These are phyloP conservation scores for Trichophyton equinum DNA, from an alignment of 2,329 filamentous ascomycete genomes.

Conservation along the genomic window DNA sequence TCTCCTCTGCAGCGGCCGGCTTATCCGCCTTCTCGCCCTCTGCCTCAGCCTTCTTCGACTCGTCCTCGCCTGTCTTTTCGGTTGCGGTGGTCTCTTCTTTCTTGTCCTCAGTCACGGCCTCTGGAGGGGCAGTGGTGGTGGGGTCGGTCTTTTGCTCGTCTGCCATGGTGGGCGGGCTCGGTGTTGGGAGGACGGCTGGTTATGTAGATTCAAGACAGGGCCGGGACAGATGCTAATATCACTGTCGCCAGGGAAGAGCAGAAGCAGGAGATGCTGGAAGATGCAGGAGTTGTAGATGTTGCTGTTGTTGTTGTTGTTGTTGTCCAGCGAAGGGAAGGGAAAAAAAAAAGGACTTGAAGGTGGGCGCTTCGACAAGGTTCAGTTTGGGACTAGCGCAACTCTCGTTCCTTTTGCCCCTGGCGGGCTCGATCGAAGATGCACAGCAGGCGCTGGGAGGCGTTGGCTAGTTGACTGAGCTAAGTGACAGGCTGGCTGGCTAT, in stretches of 20 bases:
- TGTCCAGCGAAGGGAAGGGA: background rate
- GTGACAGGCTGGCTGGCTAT: too few species aligned
- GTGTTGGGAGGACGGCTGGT: background rate
- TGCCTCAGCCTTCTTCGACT: slow-evolving; percentile 22
- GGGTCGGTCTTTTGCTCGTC: slow-evolving; percentile 34
- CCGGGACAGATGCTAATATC: background rate
- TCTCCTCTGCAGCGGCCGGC: slow-evolving; percentile 5
- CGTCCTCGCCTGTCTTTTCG: slow-evolving; percentile 20
- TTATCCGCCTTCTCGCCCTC: slow-evolving; percentile 3
- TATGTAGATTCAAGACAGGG: background rate
- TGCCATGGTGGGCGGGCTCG: slow-evolving; percentile 25
- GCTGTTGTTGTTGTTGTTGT: too few species aligned
- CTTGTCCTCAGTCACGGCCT: slow-evolving; percentile 20
- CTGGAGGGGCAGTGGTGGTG: slow-evolving; percentile 28
- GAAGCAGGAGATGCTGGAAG: background rate
- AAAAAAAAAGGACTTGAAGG: slow-evolving; percentile 1
- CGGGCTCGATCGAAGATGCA: too few species aligned
- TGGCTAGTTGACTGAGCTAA: too few species aligned
- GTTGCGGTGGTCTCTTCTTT: slow-evolving; percentile 20
- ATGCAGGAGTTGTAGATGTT: background rate
- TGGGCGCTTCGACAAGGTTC: background rate
- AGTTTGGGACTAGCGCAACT: background rate
- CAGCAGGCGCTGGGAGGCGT: too few species aligned
- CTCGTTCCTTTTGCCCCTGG: background rate
- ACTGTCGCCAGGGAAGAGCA: background rate